These are phyloP conservation scores for Pilatotrama ljubarskyi DNA, from an alignment of 768 basidiomycete species.

Conservation along the genomic window DNA sequence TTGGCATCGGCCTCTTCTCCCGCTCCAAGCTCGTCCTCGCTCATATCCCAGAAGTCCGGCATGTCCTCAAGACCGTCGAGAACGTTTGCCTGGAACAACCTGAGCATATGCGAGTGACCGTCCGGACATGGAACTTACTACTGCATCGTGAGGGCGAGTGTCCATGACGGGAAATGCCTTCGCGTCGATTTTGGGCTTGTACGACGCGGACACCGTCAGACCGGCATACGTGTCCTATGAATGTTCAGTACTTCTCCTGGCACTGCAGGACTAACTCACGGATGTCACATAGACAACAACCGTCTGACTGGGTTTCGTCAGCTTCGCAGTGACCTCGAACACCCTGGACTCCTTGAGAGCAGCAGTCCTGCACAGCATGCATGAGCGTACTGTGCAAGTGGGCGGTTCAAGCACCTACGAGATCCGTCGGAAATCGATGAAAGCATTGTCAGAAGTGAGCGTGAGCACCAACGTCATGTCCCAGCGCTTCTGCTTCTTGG, in stretches of 20 bases:
- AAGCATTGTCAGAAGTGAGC: conserved; percentile 70
- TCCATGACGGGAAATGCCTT: conserved; percentile 64
- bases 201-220: conserved; percentile 48
- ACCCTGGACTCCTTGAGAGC: conserved; percentile 57
- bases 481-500: conserved; percentile 47
- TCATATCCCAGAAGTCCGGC: conserved; percentile 64
- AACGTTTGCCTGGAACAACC: conserved; percentile 54
- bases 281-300: conserved; percentile 61
- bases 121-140: conserved; percentile 41
- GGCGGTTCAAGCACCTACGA: conserved; percentile 45
- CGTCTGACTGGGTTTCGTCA: conserved; percentile 77
- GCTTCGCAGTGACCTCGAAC: conserved; percentile 57
- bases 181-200: conserved; percentile 57
- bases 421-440: conserved; percentile 80
- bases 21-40: conserved; percentile 27
- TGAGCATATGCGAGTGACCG: not conserved
- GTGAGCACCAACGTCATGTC: conserved; percentile 76
- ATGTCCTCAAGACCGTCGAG: conserved; percentile 66
- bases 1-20: conserved; percentile 30
- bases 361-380: conserved; percentile 54
- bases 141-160: conserved; percentile 66
- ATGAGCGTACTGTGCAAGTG: not conserved
- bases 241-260: conserved; percentile 4
- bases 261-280: conserved; percentile 38
- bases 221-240: conserved; percentile 76